These are phyloP conservation scores for Paxillus ammoniavirescens DNA, from an alignment of 768 basidiomycete genomes.

Conservation along the genomic window DNA sequence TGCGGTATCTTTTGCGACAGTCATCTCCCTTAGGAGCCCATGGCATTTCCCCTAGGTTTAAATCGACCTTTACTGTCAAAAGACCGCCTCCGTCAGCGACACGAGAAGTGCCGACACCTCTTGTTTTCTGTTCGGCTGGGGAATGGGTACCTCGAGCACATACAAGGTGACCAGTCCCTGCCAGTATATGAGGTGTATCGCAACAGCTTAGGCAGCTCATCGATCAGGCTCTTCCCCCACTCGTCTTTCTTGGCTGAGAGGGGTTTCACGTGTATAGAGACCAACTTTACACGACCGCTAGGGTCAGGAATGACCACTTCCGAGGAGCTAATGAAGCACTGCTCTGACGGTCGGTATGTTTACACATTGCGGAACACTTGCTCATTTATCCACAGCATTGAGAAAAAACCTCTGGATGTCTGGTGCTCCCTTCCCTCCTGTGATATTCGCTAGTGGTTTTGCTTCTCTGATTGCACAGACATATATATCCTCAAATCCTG, in stretches of 20 bases:
- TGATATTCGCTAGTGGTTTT: conserved; percentile 49
- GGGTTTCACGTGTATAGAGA: conserved; percentile 49
- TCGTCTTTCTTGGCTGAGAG: conserved; percentile 43
- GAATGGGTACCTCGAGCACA: conserved; percentile 41
- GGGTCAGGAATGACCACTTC: background rate
- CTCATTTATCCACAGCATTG: conserved; percentile 35
- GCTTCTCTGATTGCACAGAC: conserved; percentile 60
- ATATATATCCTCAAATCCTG: conserved; percentile 68
- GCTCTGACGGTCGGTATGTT: conserved; percentile 37
- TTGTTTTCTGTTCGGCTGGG: conserved; percentile 51
- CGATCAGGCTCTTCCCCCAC: conserved; percentile 25
- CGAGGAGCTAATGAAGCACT: conserved; percentile 36
- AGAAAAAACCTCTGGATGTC: conserved; percentile 40
- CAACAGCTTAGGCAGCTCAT: background rate
- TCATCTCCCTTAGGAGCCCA: background rate
- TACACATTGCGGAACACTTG: background rate
- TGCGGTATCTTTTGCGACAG: background rate
- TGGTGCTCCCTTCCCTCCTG: conserved; percentile 53
- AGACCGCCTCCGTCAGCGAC: conserved; percentile 38
- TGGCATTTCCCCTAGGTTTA: background rate
- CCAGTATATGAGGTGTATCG: no score
- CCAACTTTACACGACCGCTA: conserved; percentile 34
- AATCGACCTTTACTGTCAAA: conserved; percentile 37
- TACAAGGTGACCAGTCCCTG: conserved; percentile 32
- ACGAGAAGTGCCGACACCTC: conserved; percentile 50